Base-by-base conservation (phyloP, 805 yeast genomes). In the Barnettozyma botsteinii region DNA sequence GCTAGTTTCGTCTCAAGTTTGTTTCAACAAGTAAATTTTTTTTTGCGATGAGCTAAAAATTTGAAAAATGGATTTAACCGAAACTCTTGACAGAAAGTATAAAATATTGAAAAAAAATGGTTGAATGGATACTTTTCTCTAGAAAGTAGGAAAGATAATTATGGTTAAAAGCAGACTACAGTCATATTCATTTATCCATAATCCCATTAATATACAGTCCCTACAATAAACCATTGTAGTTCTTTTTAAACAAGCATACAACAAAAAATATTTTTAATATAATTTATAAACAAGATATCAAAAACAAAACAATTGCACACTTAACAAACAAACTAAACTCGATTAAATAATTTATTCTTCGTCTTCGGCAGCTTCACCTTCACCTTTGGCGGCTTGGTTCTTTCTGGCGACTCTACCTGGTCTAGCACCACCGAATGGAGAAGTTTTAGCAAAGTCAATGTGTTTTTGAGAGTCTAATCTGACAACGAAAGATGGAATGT, bases 361-460 rank as follows among this genome's bases (percentile, higher is more conserved):
- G 61, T 75, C 89, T 57, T 75, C 96, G 59, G 72, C 95, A 61
- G 72, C 91, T 55, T 71, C 89, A 53, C 69, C 82, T 24, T 26
- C 44, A 45, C 46, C 48, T 37, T 45, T 74, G 62, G 66, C 72
- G 63, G 67, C 73, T 66, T 72, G 79, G 59, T 60, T 60, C 68
- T 74, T 60, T 74, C 98, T 87, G 83, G 93, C 94, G 67, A 87
- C 95, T 82, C 98, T 93, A 72, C 98, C 98, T 61, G 98, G 94
- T 80, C 98, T 91, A 63, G 96, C 98, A 77, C 98, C 98, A 73
- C 98, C 98, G 89, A 86, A 91, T 73, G 98, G 98, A 59, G 98
- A 93, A 72, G 86, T 87, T 70, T 93, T 84, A 64, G 98, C 95
- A 65, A 91, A 93, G 82, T 93, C 98, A 75, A 93, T 87, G 88